Evolutionary conservation across 768 basidiomycete genomes (phyloP).

Genomic region (Lactarius pseudohatsudake): DNA sequence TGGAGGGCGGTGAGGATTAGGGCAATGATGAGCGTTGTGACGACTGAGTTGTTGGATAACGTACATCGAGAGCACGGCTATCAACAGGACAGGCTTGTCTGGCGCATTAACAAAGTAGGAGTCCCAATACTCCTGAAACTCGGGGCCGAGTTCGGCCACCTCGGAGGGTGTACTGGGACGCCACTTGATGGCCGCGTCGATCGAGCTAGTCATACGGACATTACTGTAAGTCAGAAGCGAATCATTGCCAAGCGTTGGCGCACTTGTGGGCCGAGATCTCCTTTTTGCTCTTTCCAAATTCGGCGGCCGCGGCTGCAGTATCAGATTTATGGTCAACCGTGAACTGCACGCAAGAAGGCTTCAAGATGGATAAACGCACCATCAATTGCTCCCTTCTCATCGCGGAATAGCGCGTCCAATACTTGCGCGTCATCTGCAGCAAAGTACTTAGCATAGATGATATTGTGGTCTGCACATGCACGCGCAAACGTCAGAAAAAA

Average conservation of each 20-base stretch:
- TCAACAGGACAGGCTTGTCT: constrained; percentile 30
- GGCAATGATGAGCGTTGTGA: not conserved
- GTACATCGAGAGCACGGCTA: constrained; percentile 23
- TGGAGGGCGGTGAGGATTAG: not conserved
- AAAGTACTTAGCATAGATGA: constrained; percentile 23
- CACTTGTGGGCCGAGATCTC: constrained; percentile 57
- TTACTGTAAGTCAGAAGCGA: not conserved
- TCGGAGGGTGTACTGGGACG: constrained; percentile 30
- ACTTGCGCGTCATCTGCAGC: constrained; percentile 27
- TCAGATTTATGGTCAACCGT: not conserved
- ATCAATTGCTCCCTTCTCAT: constrained; percentile 21
- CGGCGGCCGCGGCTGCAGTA: constrained; percentile 36
- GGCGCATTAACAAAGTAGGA: constrained; percentile 28
- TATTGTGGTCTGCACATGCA: constrained; percentile 21
- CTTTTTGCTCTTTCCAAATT: constrained; percentile 40
- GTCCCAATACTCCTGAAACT: constrained; percentile 31
- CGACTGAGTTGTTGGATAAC: constrained; percentile 1
- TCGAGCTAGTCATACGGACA: constrained; percentile 18
- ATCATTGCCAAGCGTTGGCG: constrained; percentile 34
- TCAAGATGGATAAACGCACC: constrained; percentile 29
- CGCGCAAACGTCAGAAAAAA: constrained; percentile 6
- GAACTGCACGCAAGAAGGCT: not conserved
- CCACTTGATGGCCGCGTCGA: constrained; percentile 33
- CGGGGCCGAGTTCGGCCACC: constrained; percentile 30
- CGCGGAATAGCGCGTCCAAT: constrained; percentile 26